Evolutionary conservation across 2,329 filamentous ascomycete genomes (phyloP).

Genomic region (Zymoseptoria tritici): DNA sequence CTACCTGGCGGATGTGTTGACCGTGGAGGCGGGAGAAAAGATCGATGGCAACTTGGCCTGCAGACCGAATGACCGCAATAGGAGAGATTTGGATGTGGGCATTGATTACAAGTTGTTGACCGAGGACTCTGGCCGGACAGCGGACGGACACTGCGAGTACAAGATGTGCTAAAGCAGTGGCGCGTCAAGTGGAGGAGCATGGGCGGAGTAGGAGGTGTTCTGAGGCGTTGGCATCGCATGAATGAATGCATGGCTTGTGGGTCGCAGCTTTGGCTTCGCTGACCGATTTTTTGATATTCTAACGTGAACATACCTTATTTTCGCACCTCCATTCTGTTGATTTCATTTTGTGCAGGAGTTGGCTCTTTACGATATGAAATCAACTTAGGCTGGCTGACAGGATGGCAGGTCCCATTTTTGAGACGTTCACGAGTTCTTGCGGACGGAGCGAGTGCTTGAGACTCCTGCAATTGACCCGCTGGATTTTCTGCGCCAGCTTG

Average conservation of each 20-base stretch:
- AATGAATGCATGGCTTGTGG: constrained; percentile 11
- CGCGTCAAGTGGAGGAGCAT: constrained; percentile 4
- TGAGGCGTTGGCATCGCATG: constrained; percentile 4
- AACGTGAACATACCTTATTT: not conserved
- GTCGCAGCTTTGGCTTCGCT: constrained; percentile 34
- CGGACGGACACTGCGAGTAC: constrained; percentile 68
- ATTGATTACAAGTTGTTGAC: constrained; percentile 77
- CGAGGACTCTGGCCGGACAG: constrained; percentile 60
- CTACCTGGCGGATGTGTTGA: constrained; percentile 89
- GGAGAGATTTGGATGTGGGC: constrained; percentile 86
- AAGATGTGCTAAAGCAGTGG: constrained; percentile 49
- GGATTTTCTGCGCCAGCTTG: not conserved
- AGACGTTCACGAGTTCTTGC: not conserved
- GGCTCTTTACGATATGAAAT: not conserved
- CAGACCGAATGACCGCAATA: constrained; percentile 88
- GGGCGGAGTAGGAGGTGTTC: constrained; percentile 6
- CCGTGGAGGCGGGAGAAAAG: constrained; percentile 78
- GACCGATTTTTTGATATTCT: constrained; percentile 16
- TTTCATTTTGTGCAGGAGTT: not conserved
- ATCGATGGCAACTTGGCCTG: constrained; percentile 68
- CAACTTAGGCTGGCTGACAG: not conserved
- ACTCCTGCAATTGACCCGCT: not conserved
- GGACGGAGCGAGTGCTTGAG: not conserved
- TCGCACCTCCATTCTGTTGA: not conserved
- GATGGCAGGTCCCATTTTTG: not conserved